Conservation (phyloP, 176 grass and related monocot genomes). For the Bonia amplexicaulis region DNA sequence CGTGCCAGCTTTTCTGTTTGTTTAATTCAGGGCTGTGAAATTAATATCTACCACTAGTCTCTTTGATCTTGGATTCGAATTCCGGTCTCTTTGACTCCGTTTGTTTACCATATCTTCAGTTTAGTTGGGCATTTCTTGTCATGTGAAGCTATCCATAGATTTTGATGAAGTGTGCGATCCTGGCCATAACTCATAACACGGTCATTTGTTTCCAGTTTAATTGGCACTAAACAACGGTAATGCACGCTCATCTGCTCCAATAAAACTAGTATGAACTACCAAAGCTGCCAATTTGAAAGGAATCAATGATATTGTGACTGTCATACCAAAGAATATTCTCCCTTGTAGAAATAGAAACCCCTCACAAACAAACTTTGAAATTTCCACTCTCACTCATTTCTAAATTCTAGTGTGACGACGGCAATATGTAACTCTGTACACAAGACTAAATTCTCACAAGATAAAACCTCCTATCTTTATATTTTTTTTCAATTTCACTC, state of each 20-base stretch:
- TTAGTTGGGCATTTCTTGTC: neutral
- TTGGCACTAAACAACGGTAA: neutral
- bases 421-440: neutral
- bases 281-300: neutral
- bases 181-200: neutral
- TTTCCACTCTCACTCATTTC: neutral
- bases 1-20: neutral
- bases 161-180: neutral
- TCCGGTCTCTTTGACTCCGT: conserved; percentile 20
- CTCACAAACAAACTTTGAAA: neutral
- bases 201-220: neutral
- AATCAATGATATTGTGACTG: neutral
- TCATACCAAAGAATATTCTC: conserved; percentile 26
- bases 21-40: neutral
- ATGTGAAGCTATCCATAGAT: neutral
- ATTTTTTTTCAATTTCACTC: neutral
- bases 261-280: neutral
- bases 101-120: neutral
- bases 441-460: neutral
- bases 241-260: neutral
- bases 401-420: neutral
- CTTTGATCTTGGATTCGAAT: conserved; percentile 14
- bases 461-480: neutral
- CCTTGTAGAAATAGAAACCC: conserved; percentile 3
- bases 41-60: no score